Evolutionary conservation across 106 monocot species (phyloP).

Genomic region (Platanthera zijinensis): DNA sequence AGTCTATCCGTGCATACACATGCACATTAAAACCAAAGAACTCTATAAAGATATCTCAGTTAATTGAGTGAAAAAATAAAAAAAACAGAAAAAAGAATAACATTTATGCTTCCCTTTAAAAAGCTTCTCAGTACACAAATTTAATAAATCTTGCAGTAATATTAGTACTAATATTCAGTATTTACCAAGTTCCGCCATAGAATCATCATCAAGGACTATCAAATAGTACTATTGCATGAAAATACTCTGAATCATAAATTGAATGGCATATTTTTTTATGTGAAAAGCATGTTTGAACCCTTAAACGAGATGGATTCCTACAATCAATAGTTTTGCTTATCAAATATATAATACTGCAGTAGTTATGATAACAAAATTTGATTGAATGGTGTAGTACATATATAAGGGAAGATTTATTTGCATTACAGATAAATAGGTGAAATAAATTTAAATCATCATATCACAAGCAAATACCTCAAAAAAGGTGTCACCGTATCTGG

Average conservation of each 20-base stretch:
- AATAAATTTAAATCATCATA: background rate
- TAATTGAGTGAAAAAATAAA: background rate
- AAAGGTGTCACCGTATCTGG: constrained; percentile 95
- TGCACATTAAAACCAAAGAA: too few relatives aligned
- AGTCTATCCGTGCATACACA: too few relatives aligned
- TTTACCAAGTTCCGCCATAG: background rate
- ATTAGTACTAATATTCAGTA: background rate
- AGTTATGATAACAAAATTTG: background rate
- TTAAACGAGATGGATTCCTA: background rate
- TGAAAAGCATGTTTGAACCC: background rate
- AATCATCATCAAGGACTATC: background rate
- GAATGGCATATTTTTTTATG: background rate
- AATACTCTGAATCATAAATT: background rate
- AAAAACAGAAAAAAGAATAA: background rate
- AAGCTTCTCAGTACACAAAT: background rate
- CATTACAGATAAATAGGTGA: background rate
- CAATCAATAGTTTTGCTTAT: background rate
- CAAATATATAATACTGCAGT: background rate
- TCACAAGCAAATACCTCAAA: constrained; percentile 64
- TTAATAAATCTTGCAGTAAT: background rate
- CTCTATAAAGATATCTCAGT: background rate
- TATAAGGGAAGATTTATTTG: background rate
- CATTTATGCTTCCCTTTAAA: background rate
- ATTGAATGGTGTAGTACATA: background rate
- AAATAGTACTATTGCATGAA: background rate